Evolutionary conservation across 257 asterid species (phyloP).

Genomic region (Rhazya stricta): DNA sequence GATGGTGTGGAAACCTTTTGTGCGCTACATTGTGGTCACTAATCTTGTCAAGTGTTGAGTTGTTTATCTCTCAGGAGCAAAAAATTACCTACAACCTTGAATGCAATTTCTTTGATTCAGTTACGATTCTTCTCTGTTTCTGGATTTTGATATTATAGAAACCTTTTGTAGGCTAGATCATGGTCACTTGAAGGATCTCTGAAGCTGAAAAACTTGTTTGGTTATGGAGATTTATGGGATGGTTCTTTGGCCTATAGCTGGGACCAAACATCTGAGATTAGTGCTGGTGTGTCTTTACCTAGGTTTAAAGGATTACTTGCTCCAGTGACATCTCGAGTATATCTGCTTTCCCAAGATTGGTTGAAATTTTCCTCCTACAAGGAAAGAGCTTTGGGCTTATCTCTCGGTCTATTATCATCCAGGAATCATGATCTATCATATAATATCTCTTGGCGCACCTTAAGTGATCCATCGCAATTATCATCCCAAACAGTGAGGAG

Average conservation of each 20-base stretch:
- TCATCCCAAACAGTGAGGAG: conserved; percentile 83
- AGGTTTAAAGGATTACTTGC: conserved; percentile 55
- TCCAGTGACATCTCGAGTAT: conserved; percentile 71
- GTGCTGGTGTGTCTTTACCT: conserved; percentile 77
- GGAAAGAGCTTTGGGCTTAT: conserved; percentile 72
- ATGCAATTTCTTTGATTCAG: background rate
- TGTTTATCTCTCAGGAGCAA: background rate
- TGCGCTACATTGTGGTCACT: no score
- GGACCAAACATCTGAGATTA: conserved; percentile 71
- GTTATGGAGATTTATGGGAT: conserved; percentile 96
- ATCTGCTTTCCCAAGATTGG: conserved; percentile 91
- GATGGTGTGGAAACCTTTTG: no score
- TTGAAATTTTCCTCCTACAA: conserved; percentile 82
- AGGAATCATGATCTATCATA: conserved; percentile 72
- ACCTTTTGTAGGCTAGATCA: conserved; percentile 68
- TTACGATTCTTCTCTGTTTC: conserved; percentile 5
- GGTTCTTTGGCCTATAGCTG: conserved; percentile 80
- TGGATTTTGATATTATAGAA: conserved; percentile 23
- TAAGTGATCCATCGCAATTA: conserved; percentile 86
- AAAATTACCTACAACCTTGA: background rate
- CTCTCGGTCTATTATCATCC: conserved; percentile 61
- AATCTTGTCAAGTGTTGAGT: conserved; percentile 6
- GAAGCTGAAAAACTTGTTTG: conserved; percentile 75
- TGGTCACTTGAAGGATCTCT: conserved; percentile 73
- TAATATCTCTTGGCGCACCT: conserved; percentile 81